phyloP scores from a whole-genome alignment of 768 basidiomycete genomes.

The Podaxis sp. region DNA sequence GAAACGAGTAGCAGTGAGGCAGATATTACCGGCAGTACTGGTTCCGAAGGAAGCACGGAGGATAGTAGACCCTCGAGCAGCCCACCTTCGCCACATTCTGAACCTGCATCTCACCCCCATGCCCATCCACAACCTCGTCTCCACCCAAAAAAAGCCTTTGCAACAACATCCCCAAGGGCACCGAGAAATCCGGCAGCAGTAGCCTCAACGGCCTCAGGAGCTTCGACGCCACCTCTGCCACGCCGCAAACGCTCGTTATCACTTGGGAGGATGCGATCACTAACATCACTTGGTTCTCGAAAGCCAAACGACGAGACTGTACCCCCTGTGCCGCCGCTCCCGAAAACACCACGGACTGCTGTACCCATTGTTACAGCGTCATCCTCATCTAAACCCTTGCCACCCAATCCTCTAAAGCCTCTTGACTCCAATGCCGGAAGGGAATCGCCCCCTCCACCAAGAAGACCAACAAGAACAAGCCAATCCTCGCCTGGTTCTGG shows the following conservation, averaged over 20 bases:
- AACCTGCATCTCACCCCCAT: constrained; percentile 3
- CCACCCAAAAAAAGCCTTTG: constrained; percentile 12
- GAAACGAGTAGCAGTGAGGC: constrained; percentile 15
- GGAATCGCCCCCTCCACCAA: constrained; percentile 17
- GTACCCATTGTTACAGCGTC: constrained; percentile 2
- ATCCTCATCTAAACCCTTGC: constrained; percentile 35
- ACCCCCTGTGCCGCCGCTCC: constrained; percentile 43
- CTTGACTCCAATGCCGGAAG: background rate
- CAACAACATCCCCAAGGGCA: background rate
- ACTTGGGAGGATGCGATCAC: constrained; percentile 45
- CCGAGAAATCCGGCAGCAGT: constrained; percentile 5
- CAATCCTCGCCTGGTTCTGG: background rate
- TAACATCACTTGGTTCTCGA: constrained; percentile 25
- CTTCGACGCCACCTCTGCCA: constrained; percentile 19
- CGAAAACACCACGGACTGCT: constrained; percentile 22
- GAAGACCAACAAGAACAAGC: constrained; percentile 5
- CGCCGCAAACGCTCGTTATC: constrained; percentile 40
- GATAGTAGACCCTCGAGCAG: constrained; percentile 8
- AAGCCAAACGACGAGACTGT: constrained; percentile 28
- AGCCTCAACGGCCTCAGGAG: background rate
- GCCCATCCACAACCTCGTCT: constrained; percentile 11
- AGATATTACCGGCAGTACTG: constrained; percentile 20
- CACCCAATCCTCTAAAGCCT: constrained; percentile 26
- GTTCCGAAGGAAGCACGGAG: constrained; percentile 27
- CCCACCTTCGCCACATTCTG: background rate